phyloP scores from a whole-genome alignment of 2,329 filamentous ascomycete genomes.

The Neopestalotiopsis sp. region DNA sequence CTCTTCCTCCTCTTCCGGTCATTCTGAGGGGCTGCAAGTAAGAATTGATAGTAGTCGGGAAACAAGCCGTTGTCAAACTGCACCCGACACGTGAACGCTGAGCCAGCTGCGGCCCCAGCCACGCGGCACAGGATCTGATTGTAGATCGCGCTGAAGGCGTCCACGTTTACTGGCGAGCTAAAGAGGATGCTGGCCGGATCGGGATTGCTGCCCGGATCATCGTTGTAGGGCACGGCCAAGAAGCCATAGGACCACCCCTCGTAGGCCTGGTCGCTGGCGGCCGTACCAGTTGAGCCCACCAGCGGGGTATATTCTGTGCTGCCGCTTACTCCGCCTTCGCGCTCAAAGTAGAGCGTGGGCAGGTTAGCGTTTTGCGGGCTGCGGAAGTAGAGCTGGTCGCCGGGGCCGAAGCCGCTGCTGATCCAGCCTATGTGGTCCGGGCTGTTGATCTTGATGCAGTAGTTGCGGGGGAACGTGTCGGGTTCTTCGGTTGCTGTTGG shows the following conservation, averaged over 20 bases:
- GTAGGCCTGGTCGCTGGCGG: not conserved
- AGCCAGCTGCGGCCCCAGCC: not conserved
- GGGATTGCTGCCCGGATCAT: not conserved
- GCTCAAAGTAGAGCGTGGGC: not conserved
- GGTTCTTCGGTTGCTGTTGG: not conserved
- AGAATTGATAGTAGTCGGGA: not conserved
- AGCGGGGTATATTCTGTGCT: not conserved
- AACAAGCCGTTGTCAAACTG: not conserved
- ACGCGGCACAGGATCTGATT: not conserved
- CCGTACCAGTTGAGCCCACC: not conserved
- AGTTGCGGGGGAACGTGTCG: not conserved
- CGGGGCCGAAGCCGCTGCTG: not conserved
- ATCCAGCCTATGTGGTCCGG: not conserved
- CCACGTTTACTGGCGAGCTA: not conserved
- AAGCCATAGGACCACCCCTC: not conserved
- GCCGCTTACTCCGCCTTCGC: not conserved
- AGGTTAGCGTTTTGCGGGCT: not conserved
- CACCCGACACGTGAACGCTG: not conserved
- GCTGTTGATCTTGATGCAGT: not conserved
- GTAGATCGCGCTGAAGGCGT: not conserved
- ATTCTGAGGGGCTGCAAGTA: not conserved
- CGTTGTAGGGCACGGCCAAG: not conserved
- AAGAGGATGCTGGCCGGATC: not conserved
- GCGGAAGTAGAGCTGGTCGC: not conserved
- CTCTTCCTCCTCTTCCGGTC: not conserved